Evolutionary conservation across 108 stramenopile genomes (phyloP), one percentile per base, ranked within the genome.

Genomic region (Tribonema minus): DNA sequence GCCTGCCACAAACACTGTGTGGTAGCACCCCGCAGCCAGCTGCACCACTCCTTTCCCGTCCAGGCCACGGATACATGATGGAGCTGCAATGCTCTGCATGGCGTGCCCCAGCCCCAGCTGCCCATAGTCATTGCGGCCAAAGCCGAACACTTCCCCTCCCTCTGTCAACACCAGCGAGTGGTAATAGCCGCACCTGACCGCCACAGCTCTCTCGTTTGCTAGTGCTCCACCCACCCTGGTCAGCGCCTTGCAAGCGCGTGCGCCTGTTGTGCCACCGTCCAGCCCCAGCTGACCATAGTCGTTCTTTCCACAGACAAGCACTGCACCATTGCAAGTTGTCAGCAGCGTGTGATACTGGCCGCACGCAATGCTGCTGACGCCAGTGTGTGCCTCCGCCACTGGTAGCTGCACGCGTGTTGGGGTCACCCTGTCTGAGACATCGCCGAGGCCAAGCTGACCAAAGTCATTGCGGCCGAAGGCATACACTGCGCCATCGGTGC

Each of bases 101-200:
- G 30, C 64, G 58, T 84, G 71, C 23, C 94, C 93, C 26, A 93
- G 86, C 26, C 95, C 97, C 60, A 96, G 88, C 77, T 98, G 97
- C 4, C 97, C 97, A 77, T 96, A 94, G 67, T 83, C 87, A 30
- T 92, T 92, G 26, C 89, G 84, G 30, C 97, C 97, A 87, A 94
- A 98, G 0, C 87, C 86, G 86, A 91, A 92, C 25, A 96, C 92
- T 23, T 91, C 67, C 20, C 93, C 95, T 40, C 89, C 91, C 26
- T 74, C 87, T 2, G 90, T 89, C 46, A 98, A 81, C 1, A 94
- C 92, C 28, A 98, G 80, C 2, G 94, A 94, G 76, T 98, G 97
- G 33, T 91, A 88, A 77, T 92, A 95, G 6, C 95, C 77, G 40
- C 64, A 64, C 30, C 68, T 37, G 26, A 65, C 23, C 4, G 68